phyloP scores from a whole-genome alignment of 306 rosid species.

The Hippophae tibetana region DNA sequence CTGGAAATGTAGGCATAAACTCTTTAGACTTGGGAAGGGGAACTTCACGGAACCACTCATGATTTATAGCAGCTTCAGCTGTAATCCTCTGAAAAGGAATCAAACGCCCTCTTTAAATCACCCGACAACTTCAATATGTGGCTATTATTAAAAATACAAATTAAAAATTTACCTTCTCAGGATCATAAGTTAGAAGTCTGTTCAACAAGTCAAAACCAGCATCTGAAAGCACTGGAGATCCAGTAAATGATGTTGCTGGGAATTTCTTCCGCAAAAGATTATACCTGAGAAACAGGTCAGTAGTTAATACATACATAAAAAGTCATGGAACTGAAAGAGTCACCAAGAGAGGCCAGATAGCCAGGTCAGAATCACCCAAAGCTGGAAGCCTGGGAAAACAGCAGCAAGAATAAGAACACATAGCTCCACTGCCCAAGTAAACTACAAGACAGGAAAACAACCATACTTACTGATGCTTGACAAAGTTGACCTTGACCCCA shows the following conservation, averaged over 20 bases:
- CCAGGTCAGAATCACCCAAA: slow-evolving; percentile 97
- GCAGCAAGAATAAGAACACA: slow-evolving; percentile 68
- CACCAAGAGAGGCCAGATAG: slow-evolving; percentile 93
- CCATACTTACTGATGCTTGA: slow-evolving; percentile 91
- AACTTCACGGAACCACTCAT: slow-evolving; percentile 95
- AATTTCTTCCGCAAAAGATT: slow-evolving; percentile 93
- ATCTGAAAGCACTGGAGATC: slow-evolving; percentile 97
- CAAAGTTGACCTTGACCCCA: slow-evolving; percentile 96
- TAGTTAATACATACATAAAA: slow-evolving; percentile 42
- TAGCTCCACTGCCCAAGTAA: slow-evolving; percentile 8
- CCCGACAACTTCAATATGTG: slow-evolving; percentile 4
- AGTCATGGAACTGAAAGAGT: slow-evolving; percentile 40
- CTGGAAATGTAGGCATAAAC: slow-evolving; percentile 98
- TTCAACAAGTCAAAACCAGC: slow-evolving; percentile 98
- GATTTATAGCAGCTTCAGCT: slow-evolving; percentile 88
- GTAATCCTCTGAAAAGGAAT: slow-evolving; percentile 61
- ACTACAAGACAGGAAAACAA: slow-evolving; percentile 19
- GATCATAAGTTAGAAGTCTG: slow-evolving; percentile 94
- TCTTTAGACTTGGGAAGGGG: slow-evolving; percentile 96
- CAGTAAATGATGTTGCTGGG: slow-evolving; percentile 93
- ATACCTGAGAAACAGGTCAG: slow-evolving; percentile 69
- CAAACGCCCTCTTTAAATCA: slow-evolving; percentile 10
- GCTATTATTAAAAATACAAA: slow-evolving; percentile 1
- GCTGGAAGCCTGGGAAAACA: slow-evolving; percentile 99
- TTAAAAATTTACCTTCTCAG: slow-evolving; percentile 66